phyloP scores from a whole-genome alignment of 768 basidiomycete genomes.

The Hebeloma cylindrosporum region DNA sequence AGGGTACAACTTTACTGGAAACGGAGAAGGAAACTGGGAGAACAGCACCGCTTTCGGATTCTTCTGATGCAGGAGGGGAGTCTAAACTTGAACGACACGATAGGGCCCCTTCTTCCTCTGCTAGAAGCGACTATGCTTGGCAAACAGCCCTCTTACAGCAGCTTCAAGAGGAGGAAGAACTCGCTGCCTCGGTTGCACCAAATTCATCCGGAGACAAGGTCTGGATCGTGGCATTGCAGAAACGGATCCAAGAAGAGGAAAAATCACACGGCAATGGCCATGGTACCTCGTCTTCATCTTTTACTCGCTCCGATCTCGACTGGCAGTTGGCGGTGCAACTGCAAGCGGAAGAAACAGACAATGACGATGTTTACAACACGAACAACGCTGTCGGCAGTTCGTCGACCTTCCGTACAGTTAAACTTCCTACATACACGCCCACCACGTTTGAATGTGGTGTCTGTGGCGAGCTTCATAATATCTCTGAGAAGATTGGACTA shows the following conservation, averaged over 20 bases:
- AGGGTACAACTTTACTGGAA: too few relatives aligned
- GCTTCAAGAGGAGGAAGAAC: slow-evolving; percentile 26
- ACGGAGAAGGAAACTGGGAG: too few relatives aligned
- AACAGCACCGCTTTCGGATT: too few relatives aligned
- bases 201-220: slow-evolving; percentile 10
- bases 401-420: slow-evolving; percentile 23
- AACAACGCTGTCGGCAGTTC: neutral
- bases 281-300: slow-evolving; percentile 7
- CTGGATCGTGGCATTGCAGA: slow-evolving; percentile 21
- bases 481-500: slow-evolving; percentile 43
- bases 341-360: slow-evolving; percentile 38
- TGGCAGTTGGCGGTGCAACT: slow-evolving; percentile 31
- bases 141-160: slow-evolving; percentile 16
- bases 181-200: slow-evolving; percentile 12
- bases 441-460: slow-evolving; percentile 49
- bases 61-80: too few relatives aligned
- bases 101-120: too few relatives aligned
- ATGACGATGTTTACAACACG: slow-evolving; percentile 3
- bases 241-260: slow-evolving; percentile 12
- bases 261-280: neutral
- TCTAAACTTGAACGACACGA: too few relatives aligned
- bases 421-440: slow-evolving; percentile 19
- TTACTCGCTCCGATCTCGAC: slow-evolving; percentile 12
- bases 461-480: slow-evolving; percentile 51
- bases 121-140: slow-evolving; percentile 11